Percentiles rank a stretch among this genome's conserved stretches.
Evolutionary conservation across 2,329 filamentous ascomycete species (phyloP).

Genomic region (Hirsutella rhossiliensis): DNA sequence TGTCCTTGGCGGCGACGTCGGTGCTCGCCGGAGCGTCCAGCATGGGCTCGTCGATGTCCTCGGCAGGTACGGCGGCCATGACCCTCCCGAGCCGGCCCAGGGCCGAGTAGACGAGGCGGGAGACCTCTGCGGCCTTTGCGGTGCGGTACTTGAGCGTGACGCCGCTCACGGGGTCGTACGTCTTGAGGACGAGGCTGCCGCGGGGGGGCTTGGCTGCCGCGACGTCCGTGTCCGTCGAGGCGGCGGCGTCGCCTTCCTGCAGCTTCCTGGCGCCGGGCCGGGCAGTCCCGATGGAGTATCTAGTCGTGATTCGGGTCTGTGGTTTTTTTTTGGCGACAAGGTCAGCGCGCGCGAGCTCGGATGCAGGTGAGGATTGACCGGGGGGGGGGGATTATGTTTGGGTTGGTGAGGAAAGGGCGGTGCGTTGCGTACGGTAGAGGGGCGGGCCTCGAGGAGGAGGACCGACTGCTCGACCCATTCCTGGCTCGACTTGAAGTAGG

Average conservation of each 20-base stretch:
- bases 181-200: constrained; percentile 73
- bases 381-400: neutral
- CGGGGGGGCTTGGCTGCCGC: constrained; percentile 36
- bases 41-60: constrained; percentile 29
- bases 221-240: constrained; percentile 9
- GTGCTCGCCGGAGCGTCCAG: constrained; percentile 21
- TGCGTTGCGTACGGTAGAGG: constrained; percentile 55
- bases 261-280: constrained; percentile 13
- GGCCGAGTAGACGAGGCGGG: constrained; percentile 58
- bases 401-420: neutral
- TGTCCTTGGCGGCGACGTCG: constrained; percentile 1
- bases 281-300: constrained; percentile 61
- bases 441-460: constrained; percentile 75
- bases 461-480: constrained; percentile 86
- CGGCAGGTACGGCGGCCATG: constrained; percentile 44
- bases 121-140: constrained; percentile 81
- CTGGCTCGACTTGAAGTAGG: constrained; percentile 70
- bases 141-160: constrained; percentile 84
- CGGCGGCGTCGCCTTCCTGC: constrained; percentile 13
- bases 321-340: neutral
- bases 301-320: constrained; percentile 83
- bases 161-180: constrained; percentile 74
- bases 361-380: neutral
- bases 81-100: constrained; percentile 64
- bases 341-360: neutral